Evolutionary conservation across 305 asterid species (phyloP).

Genomic region (Ilex paraguariensis): DNA sequence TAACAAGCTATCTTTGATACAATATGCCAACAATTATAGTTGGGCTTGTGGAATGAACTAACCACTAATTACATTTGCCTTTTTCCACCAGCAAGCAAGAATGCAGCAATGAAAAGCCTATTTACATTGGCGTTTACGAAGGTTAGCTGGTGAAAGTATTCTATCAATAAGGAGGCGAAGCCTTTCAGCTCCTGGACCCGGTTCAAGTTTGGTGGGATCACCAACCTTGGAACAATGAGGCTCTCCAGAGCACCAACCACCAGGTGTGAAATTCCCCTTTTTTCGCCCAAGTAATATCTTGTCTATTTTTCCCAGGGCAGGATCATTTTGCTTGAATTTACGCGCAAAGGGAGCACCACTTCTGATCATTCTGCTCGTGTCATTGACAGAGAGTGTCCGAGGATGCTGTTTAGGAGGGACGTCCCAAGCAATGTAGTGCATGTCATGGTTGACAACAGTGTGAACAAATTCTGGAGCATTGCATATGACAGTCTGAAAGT

Average conservation of each 20-base stretch:
- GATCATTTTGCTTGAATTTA: slow-evolving; percentile 57
- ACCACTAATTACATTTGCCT: background rate
- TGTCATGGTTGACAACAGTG: slow-evolving; percentile 84
- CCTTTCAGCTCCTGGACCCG: slow-evolving; percentile 72
- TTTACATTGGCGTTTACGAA: slow-evolving; percentile 46
- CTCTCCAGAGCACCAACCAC: slow-evolving; percentile 84
- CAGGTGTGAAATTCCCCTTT: slow-evolving; percentile 75
- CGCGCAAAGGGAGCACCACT: slow-evolving; percentile 93
- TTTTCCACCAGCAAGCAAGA: slow-evolving; percentile 17
- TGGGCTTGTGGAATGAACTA: slow-evolving; percentile 15
- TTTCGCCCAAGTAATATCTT: slow-evolving; percentile 44
- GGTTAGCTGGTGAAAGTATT: slow-evolving; percentile 34
- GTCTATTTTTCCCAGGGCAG: slow-evolving; percentile 62
- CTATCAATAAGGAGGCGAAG: slow-evolving; percentile 53
- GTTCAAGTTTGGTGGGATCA: slow-evolving; percentile 40
- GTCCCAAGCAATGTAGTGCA: slow-evolving; percentile 95
- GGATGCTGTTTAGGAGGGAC: slow-evolving; percentile 91
- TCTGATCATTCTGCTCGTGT: slow-evolving; percentile 51
- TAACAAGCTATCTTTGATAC: slow-evolving; percentile 5
- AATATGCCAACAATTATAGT: slow-evolving; percentile 19
- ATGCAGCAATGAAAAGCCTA: slow-evolving; percentile 26
- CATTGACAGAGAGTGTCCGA: slow-evolving; percentile 50
- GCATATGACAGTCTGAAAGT: slow-evolving; percentile 87
- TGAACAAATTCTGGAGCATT: slow-evolving; percentile 66
- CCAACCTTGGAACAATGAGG: slow-evolving; percentile 71